Evolutionary conservation across 2,329 filamentous ascomycete genomes (phyloP).

Genomic region (Aspergillus eucalypticola): DNA sequence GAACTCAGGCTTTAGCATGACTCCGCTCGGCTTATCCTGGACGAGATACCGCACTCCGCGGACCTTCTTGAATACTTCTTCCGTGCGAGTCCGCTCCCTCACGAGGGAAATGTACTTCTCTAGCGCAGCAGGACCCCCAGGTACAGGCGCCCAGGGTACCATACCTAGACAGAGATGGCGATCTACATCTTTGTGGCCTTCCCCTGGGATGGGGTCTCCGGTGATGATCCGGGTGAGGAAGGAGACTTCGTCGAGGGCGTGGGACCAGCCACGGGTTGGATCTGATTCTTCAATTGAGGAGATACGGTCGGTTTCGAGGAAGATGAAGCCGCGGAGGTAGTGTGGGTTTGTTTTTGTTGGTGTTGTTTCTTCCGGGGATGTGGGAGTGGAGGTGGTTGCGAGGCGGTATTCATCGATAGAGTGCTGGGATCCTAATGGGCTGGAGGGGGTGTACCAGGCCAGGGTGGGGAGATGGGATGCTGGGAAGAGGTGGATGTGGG

Average conservation of each 20-base stretch:
- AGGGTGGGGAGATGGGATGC: constrained; percentile 65
- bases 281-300: constrained; percentile 55
- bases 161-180: constrained; percentile 65
- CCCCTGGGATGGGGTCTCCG: constrained; percentile 57
- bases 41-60: constrained; percentile 81
- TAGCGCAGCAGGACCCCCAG: constrained; percentile 62
- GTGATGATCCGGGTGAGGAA: constrained; percentile 68
- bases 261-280: constrained; percentile 58
- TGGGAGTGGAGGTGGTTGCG: constrained; percentile 39
- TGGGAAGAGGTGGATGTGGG: constrained; percentile 88
- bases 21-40: constrained; percentile 71
- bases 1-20: constrained; percentile 64
- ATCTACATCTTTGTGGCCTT: constrained; percentile 59
- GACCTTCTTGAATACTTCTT: constrained; percentile 65
- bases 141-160: constrained; percentile 83
- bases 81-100: constrained; percentile 56
- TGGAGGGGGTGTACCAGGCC: constrained; percentile 65
- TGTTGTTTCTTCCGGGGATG: constrained; percentile 24
- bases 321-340: constrained; percentile 70
- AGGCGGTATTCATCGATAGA: constrained; percentile 65
- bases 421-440: constrained; percentile 64
- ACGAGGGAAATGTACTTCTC: constrained; percentile 65
- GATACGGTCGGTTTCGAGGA: constrained; percentile 78
- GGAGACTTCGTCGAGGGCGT: constrained; percentile 70
- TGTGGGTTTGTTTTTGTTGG: constrained; percentile 25